Evolutionary conservation across 768 basidiomycete species (phyloP), one percentile per base, ranked within the genome.

Genomic region (Boletus sensibilis): DNA sequence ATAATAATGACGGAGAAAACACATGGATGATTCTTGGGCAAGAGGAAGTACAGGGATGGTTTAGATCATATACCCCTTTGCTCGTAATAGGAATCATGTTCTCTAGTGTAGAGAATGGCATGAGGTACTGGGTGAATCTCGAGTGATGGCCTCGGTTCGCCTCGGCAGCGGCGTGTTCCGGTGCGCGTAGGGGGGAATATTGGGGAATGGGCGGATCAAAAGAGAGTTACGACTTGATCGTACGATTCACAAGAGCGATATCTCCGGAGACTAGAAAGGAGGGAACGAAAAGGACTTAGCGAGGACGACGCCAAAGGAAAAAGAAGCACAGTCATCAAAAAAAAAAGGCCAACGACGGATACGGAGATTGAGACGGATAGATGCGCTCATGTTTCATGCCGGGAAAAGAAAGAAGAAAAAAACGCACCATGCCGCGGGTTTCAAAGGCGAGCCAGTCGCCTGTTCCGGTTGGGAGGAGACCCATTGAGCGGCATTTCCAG

Each of bases 361-460:
- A 7, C 13, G 14, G 41, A 23, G 11, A 31, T 31, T 3, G 7
- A 12, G 16, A 25, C 3, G 13, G 33, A 1, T 9, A 8, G 8
- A 10, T 7, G 5, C 8, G 3, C 4, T n/a, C 38, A n/a, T 39
- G 39, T 39, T 39, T 20, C 39, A 39, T n/a, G 3, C 37, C 18
- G 9, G 16, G 16, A 34, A 16, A n/a, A 7, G n/a, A 6, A 7
- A 29, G 4, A 9, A 9, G 20, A 9, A 6, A 0, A 14, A 5
- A 11, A 58, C 69, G 49, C 23, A 94, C 90, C 65, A 70, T 51
- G 35, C 84, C 85, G 63, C 94, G 77, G 2, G 84, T 87, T 76
- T 96, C 94, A 62, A 98, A 98, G 14, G 92, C 93, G 50, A 96
- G 75, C 93, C 94, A 98, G 73, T 98, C 95, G 2, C 89, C 93